Percentiles rank a stretch among this genome's conserved stretches.
Evolutionary conservation across 2,329 filamentous ascomycete species (phyloP).

Genomic region (Fusarium musae): DNA sequence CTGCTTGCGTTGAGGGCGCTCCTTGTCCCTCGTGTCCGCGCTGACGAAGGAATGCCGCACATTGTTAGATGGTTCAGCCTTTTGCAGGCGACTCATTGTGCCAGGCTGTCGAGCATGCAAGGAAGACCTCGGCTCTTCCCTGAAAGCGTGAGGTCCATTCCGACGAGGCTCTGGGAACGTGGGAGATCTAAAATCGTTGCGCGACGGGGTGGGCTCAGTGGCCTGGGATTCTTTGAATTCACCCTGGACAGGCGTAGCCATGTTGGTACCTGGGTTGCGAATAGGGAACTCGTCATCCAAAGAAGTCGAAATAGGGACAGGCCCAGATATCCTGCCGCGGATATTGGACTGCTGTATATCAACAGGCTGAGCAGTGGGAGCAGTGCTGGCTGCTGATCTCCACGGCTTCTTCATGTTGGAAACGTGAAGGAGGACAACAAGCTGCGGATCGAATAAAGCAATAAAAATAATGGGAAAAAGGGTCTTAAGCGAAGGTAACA

Average conservation of each 20-base stretch:
- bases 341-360: constrained; percentile 57
- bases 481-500: constrained; percentile 18
- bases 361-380: constrained; percentile 35
- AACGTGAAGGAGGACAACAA: background rate
- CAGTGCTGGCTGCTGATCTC: constrained; percentile 56
- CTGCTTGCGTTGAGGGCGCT: constrained; percentile 63
- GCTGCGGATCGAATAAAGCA: constrained; percentile 2
- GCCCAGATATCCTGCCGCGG: constrained; percentile 69
- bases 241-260: constrained; percentile 48
- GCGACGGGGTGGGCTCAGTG: constrained; percentile 12
- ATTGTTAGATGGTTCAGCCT: constrained; percentile 50
- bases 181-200: constrained; percentile 29
- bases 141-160: constrained; percentile 19
- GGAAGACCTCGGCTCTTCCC: constrained; percentile 21
- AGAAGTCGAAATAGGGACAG: constrained; percentile 64
- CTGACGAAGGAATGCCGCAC: constrained; percentile 62
- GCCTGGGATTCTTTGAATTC: constrained; percentile 38
- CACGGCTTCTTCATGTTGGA: constrained; percentile 57
- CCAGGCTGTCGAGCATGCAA: constrained; percentile 18
- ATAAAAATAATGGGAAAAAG: constrained; percentile 9
- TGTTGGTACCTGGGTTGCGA: constrained; percentile 54
- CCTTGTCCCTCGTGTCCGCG: constrained; percentile 43
- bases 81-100: constrained; percentile 31
- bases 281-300: constrained; percentile 66
- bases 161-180: constrained; percentile 30